Evolutionary conservation across 2,329 filamentous ascomycete genomes (phyloP).

Genomic region (Arthroderma sp.): DNA sequence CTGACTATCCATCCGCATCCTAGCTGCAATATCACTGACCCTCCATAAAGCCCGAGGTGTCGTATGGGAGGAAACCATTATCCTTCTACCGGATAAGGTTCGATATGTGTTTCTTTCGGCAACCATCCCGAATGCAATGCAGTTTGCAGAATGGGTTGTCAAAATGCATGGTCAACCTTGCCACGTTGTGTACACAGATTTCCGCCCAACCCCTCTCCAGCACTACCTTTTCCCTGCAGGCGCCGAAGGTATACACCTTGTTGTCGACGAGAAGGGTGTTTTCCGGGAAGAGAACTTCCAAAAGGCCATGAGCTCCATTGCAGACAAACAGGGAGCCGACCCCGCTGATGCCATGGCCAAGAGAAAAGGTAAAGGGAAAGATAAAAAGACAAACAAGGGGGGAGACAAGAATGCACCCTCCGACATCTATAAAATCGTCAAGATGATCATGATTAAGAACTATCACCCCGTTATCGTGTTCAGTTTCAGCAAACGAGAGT

Average conservation of each 20-base stretch:
- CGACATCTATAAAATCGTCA: conserved; percentile 95
- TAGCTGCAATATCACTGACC: conserved; percentile 13
- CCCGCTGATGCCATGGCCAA: conserved; percentile 67
- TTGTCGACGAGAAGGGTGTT: conserved; percentile 92
- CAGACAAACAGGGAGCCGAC: conserved; percentile 76
- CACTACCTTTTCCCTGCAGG: conserved; percentile 96
- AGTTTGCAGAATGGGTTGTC: conserved; percentile 98
- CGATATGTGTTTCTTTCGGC: conserved; percentile 97
- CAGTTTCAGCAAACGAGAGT: conserved; percentile 97
- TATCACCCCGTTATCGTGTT: conserved; percentile 98
- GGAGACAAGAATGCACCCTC: conserved; percentile 56
- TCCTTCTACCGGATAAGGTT: conserved; percentile 93
- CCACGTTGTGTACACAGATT: conserved; percentile 98
- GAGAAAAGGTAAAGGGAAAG: conserved; percentile 74
- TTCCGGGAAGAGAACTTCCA: conserved; percentile 98
- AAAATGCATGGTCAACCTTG: conserved; percentile 97
- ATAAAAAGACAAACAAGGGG: conserved; percentile 85
- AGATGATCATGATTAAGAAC: conserved; percentile 96
- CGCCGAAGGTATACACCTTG: conserved; percentile 80
- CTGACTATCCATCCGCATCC: neutral
- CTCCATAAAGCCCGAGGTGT: conserved; percentile 57
- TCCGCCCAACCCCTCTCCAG: conserved; percentile 87
- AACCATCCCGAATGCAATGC: conserved; percentile 97
- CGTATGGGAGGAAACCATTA: conserved; percentile 99
- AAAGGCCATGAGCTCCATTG: conserved; percentile 81